These are phyloP conservation scores for Nannochloris sp. DNA, from an alignment of 139 green algal species.

Conservation along the genomic window DNA sequence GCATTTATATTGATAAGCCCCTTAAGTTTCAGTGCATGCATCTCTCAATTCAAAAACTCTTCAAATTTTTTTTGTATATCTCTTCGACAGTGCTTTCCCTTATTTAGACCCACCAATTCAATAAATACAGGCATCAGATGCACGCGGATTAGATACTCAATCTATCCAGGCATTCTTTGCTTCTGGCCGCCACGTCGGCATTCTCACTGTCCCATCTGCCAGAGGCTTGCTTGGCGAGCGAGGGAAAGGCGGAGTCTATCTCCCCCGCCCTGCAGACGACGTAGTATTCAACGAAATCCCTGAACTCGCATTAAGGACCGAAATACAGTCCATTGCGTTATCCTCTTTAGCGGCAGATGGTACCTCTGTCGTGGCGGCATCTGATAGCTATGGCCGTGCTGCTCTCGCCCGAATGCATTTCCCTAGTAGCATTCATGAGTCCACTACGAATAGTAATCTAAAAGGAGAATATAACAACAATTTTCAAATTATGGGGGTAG, in stretches of 20 bases:
- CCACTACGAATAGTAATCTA: not conserved
- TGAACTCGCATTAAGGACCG: conserved; percentile 2
- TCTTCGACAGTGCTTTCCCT: too few relatives aligned
- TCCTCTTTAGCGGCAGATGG: not conserved
- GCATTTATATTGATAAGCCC: not conserved
- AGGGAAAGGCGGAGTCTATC: conserved; percentile 26
- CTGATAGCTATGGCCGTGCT: conserved; percentile 24
- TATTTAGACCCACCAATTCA: too few relatives aligned
- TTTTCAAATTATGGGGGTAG: not conserved
- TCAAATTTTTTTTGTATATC: not conserved
- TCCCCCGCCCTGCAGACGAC: not conserved
- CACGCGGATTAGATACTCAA: not conserved
- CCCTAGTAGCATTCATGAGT: not conserved
- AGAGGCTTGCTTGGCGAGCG: not conserved
- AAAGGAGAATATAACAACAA: too few relatives aligned
- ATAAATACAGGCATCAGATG: too few relatives aligned
- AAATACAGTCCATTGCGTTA: conserved; percentile 14
- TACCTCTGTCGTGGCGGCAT: not conserved
- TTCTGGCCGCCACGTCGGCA: conserved; percentile 1
- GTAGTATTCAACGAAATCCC: not conserved
- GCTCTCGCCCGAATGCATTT: conserved; percentile 2
- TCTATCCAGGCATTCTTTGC: conserved; percentile 12
- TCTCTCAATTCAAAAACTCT: not conserved
- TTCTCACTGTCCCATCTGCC: not conserved
- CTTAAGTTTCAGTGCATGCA: not conserved